Evolutionary conservation across 108 stramenopile species (phyloP).

Genomic region (Cylindrotheca closterium): DNA sequence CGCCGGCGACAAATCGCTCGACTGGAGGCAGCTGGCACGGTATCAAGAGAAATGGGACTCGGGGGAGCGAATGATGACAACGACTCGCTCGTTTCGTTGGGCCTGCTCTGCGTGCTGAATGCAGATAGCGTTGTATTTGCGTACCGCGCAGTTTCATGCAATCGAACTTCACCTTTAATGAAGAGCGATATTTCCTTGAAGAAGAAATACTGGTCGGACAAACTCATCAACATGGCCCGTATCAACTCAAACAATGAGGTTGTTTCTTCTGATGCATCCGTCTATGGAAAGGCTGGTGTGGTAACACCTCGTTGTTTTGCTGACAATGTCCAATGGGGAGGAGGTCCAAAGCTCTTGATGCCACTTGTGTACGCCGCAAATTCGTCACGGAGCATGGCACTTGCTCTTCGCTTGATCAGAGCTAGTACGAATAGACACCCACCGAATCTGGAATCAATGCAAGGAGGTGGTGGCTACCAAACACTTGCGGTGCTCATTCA

Average conservation of each 20-base stretch:
- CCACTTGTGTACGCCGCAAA: slow-evolving; percentile 74
- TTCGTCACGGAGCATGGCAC: slow-evolving; percentile 59
- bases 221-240: slow-evolving; percentile 71
- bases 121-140: slow-evolving; percentile 75
- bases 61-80: slow-evolving; percentile 45
- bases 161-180: slow-evolving; percentile 5
- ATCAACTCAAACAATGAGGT: slow-evolving; percentile 53
- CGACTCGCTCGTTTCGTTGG: slow-evolving; percentile 72
- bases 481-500: slow-evolving; percentile 76
- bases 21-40: slow-evolving; percentile 78
- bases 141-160: slow-evolving; percentile 63
- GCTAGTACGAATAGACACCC: slow-evolving; percentile 71
- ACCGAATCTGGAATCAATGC: slow-evolving; percentile 83
- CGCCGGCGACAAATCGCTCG: slow-evolving; percentile 70
- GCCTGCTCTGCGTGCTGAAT: slow-evolving; percentile 66
- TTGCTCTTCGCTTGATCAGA: slow-evolving; percentile 69
- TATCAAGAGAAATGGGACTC: slow-evolving; percentile 61
- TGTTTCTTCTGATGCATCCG: slow-evolving; percentile 72
- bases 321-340: slow-evolving; percentile 86
- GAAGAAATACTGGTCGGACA: slow-evolving; percentile 42
- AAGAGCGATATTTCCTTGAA: slow-evolving; percentile 23
- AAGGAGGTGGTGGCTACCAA: slow-evolving; percentile 80
- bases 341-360: slow-evolving; percentile 77
- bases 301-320: slow-evolving; percentile 79
- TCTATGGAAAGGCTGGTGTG: slow-evolving; percentile 69